Percentiles rank a stretch among this genome's conserved stretches.
Conservation (phyloP, 192 early-diverging fungal species). For the Linnemannia zychae region DNA sequence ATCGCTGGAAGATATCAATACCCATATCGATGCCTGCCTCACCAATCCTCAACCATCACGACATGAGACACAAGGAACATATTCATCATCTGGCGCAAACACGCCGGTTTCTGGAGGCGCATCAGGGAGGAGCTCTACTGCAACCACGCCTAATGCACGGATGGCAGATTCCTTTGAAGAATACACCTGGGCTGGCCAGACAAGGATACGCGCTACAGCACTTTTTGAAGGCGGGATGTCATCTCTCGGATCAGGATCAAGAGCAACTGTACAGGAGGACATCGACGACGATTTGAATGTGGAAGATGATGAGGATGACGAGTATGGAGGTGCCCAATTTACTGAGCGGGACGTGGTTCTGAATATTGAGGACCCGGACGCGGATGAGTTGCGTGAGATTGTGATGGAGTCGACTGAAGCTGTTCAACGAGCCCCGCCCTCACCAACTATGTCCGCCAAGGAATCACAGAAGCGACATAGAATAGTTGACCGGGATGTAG, state of each 20-base stretch:
- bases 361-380: conserved; percentile 54
- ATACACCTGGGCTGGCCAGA: conserved; percentile 88
- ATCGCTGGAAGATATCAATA: conserved; percentile 72
- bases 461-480: conserved; percentile 15
- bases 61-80: conserved; percentile 19
- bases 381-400: conserved; percentile 57
- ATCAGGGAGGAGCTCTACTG: conserved; percentile 18
- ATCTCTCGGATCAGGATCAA: conserved; percentile 55
- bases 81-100: conserved; percentile 24
- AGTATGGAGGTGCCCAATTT: conserved; percentile 83
- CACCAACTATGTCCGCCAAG: conserved; percentile 7
- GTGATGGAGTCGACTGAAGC: conserved; percentile 53
- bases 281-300: conserved; percentile 88
- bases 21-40: conserved; percentile 86
- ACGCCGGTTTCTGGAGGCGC: conserved; percentile 21
- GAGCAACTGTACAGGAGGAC: conserved; percentile 62
- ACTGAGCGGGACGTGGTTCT: conserved; percentile 76
- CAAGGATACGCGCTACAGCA: conserved; percentile 81
- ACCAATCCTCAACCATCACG: conserved; percentile 38
- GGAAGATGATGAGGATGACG: conserved; percentile 81
- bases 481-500: conserved; percentile 18
- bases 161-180: conserved; percentile 69
- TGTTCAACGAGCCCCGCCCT: conserved; percentile 18
- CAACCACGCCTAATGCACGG: conserved; percentile 22
- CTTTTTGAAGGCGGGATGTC: conserved; percentile 85